Percentiles rank a stretch among this genome's conserved stretches.
Evolutionary conservation across 1,284 basidiomycete genomes (phyloP).

Genomic region (Boletellus dicymbophilus): DNA sequence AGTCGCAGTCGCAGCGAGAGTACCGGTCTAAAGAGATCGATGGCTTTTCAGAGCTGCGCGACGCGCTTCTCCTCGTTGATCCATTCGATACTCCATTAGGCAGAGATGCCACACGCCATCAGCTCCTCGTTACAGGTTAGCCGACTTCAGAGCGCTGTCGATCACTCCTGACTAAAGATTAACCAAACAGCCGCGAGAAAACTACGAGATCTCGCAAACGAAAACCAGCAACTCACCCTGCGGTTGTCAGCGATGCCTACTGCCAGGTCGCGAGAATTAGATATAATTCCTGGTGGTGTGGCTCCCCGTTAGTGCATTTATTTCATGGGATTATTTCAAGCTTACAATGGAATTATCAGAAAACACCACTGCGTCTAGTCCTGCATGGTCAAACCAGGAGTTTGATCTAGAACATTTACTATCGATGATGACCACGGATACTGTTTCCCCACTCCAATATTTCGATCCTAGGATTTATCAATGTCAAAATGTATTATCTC

Average conservation of each 20-base stretch:
- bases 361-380: slow-evolving; percentile 1
- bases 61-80: slow-evolving; percentile 25
- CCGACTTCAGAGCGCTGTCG: not conserved
- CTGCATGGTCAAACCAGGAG: slow-evolving; percentile 7
- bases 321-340: not conserved
- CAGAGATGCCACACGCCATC: slow-evolving; percentile 32
- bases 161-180: slow-evolving; percentile 3
- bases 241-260: slow-evolving; percentile 16
- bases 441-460: slow-evolving; percentile 4
- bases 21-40: slow-evolving; percentile 36
- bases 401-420: slow-evolving; percentile 5
- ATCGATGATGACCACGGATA: not conserved
- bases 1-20: slow-evolving; percentile 30
- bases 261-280: not conserved
- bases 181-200: slow-evolving; percentile 23
- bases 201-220: slow-evolving; percentile 23
- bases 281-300: not conserved
- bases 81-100: slow-evolving; percentile 26
- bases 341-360: slow-evolving; percentile 8
- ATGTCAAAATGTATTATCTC: no score
- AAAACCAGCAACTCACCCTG: slow-evolving; percentile 20
- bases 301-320: slow-evolving; percentile 13
- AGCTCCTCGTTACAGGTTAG: slow-evolving; percentile 29
- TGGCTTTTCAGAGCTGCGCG: slow-evolving; percentile 30
- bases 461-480: no score